Evolutionary conservation across 768 basidiomycete species (phyloP).

Genomic region (Leccinum rimulosum): DNA sequence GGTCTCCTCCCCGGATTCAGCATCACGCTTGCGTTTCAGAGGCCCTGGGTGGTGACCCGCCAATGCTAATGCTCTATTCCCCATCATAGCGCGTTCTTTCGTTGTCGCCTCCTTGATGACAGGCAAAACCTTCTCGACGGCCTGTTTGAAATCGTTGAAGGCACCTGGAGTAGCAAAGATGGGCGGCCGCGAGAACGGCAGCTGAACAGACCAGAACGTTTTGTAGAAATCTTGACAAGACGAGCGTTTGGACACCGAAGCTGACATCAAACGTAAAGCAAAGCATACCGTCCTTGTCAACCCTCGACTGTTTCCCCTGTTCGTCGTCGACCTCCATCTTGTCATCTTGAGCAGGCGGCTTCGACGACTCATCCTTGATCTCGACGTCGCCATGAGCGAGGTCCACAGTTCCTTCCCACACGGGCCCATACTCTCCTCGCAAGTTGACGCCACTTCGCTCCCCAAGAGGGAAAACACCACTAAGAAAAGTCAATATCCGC

Average conservation of each 20-base stretch:
- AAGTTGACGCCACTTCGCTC: conserved; percentile 92
- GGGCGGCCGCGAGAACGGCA: conserved; percentile 79
- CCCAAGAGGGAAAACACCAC: conserved; percentile 80
- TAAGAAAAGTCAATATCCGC: conserved; percentile 83
- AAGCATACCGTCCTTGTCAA: conserved; percentile 63
- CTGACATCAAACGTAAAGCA: neutral
- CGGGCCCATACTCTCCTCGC: conserved; percentile 80
- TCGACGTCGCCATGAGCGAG: conserved; percentile 34
- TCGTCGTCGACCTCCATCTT: conserved; percentile 65
- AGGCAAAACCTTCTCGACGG: conserved; percentile 70
- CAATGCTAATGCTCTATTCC: conserved; percentile 52
- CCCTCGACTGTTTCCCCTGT: conserved; percentile 34
- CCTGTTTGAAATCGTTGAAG: conserved; percentile 64
- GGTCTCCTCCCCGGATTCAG: conserved; percentile 51
- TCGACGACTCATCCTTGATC: conserved; percentile 30
- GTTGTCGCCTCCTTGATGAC: conserved; percentile 84
- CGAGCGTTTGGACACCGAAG: conserved; percentile 2
- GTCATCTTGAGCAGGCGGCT: conserved; percentile 37
- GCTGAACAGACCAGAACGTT: conserved; percentile 87
- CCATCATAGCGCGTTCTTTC: conserved; percentile 87
- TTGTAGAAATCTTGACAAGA: conserved; percentile 66
- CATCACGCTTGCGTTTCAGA: conserved; percentile 68
- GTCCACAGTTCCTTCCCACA: conserved; percentile 66
- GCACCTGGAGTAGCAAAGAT: conserved; percentile 56
- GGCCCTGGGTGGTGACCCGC: conserved; percentile 31